Base-by-base conservation (phyloP, 306 rosid genomes). In the Trichosanthes truncata region DNA sequence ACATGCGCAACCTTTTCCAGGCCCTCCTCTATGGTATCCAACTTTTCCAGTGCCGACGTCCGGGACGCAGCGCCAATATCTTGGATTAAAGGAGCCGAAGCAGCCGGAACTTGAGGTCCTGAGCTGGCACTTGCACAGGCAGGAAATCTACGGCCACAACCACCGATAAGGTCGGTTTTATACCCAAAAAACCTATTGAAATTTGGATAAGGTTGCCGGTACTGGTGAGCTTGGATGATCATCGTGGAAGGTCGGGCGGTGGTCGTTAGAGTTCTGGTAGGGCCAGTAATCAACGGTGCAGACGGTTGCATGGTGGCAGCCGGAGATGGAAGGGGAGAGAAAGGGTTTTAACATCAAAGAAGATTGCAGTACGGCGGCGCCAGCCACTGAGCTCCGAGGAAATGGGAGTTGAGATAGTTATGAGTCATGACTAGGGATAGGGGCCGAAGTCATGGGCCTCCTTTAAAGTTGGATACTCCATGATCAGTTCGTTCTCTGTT, bases 1-100 rank as follows among this genome's bases (percentile, higher is more conserved):
- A 29, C 12, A 49, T 46, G 36, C 20, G 8, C 11, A 40, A 78
- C 97, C 94, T 87, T 91, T 74, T 94, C 96, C 31, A 92, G 83
- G 65, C n/a, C 52, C 20, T 82, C 94, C 80, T 94, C 98, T 20
- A 88, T 0, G 18, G 80, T 80, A 40, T 86, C 86, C 25, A 65
- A 6, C 60, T 80, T 33, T 79, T 55, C 79, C 4, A 46, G 35
- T 9, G 82, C 21, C 76, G 77, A 79, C 7, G 78, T 43, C 31
- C 81, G 80, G 62, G 82, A 38, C 9, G 48, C 63, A 2, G 40
- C 77, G 46, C 82, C 82, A 11, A 82, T 11, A 62, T 86, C 63
- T 57, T 73, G 74, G 53, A 76, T 80, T 20, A n/a, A 38, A 38
- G 74, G 74, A 2, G 65, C 63, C 17, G 87, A 69, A 38, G 89